Evolutionary conservation across 495 filamentous ascomycete genomes (phyloP).

Genomic region (Lepraria neglecta): DNA sequence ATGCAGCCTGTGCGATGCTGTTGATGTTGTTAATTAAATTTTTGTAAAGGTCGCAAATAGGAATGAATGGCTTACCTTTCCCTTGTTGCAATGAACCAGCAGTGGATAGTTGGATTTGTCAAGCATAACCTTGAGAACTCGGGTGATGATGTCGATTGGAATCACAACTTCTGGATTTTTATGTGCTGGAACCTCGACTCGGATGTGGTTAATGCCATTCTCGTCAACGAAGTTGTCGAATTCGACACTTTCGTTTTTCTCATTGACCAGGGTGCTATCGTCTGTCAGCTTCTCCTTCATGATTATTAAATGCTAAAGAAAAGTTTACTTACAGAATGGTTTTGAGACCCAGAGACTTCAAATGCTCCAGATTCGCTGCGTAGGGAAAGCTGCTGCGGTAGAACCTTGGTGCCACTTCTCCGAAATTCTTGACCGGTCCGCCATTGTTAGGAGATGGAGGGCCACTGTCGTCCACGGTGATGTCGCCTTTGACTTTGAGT

Average conservation of each 20-base stretch:
- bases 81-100: constrained; percentile 84
- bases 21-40: constrained; percentile 10
- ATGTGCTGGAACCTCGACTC: constrained; percentile 68
- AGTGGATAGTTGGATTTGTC: constrained; percentile 65
- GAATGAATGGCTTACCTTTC: constrained; percentile 51
- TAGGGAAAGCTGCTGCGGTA: constrained; percentile 74
- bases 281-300: constrained; percentile 16
- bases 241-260: constrained; percentile 48
- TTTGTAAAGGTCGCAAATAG: not conserved
- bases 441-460: constrained; percentile 24
- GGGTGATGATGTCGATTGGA: constrained; percentile 53
- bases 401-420: constrained; percentile 55
- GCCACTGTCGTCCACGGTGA: constrained; percentile 25
- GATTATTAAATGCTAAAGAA: not conserved
- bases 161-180: constrained; percentile 53
- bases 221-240: constrained; percentile 55
- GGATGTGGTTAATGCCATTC: constrained; percentile 58
- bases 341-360: constrained; percentile 59
- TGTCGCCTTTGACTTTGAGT: constrained; percentile 11
- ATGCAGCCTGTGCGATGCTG: constrained; percentile 82
- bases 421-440: constrained; percentile 58
- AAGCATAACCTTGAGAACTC: constrained; percentile 58
- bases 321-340: constrained; percentile 59
- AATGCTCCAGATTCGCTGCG: constrained; percentile 54
- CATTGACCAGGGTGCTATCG: constrained; percentile 66